phyloP scores from a whole-genome alignment of 805 yeast genomes.

The Clavispora fructus region DNA sequence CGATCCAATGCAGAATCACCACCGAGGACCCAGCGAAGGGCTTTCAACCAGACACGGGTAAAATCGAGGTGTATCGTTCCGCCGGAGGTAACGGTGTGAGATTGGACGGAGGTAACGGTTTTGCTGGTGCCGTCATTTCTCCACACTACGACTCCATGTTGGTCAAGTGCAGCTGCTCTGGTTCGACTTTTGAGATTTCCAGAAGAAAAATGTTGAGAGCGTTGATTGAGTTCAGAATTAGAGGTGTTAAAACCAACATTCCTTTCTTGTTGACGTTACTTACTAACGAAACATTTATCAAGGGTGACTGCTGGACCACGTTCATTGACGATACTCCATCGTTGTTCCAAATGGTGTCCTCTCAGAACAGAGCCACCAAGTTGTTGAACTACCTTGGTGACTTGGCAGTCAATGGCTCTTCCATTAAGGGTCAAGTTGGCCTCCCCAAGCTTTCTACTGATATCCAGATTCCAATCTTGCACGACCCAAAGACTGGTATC shows the following conservation, averaged over 20 bases:
- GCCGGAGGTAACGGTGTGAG: constrained; percentile 99
- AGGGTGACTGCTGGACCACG: constrained; percentile 95
- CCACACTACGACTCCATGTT: constrained; percentile 98
- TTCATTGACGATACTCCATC: constrained; percentile 97
- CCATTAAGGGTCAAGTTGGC: constrained; percentile 94
- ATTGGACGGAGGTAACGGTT: constrained; percentile 97
- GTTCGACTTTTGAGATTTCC: constrained; percentile 93
- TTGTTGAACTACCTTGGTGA: constrained; percentile 88
- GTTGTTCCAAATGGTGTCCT: constrained; percentile 87
- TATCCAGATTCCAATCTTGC: constrained; percentile 70
- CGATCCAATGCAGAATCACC: constrained; percentile 98
- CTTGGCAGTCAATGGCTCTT: constrained; percentile 90
- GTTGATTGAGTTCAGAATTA: constrained; percentile 92
- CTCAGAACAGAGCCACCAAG: constrained; percentile 96
- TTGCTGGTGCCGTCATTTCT: constrained; percentile 92
- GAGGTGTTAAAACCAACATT: constrained; percentile 98
- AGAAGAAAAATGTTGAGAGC: constrained; percentile 98
- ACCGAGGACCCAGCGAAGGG: constrained; percentile 96
- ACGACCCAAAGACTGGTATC: constrained; percentile 54
- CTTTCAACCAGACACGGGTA: constrained; percentile 98
- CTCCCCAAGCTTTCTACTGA: constrained; percentile 74
- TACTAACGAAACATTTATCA: constrained; percentile 82
- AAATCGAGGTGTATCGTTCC: constrained; percentile 94
- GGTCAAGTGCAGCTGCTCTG: constrained; percentile 96
- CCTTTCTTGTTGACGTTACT: constrained; percentile 90